These are phyloP conservation scores for Platanthera zijinensis DNA, from an alignment of 106 monocot genomes.

Conservation along the genomic window DNA sequence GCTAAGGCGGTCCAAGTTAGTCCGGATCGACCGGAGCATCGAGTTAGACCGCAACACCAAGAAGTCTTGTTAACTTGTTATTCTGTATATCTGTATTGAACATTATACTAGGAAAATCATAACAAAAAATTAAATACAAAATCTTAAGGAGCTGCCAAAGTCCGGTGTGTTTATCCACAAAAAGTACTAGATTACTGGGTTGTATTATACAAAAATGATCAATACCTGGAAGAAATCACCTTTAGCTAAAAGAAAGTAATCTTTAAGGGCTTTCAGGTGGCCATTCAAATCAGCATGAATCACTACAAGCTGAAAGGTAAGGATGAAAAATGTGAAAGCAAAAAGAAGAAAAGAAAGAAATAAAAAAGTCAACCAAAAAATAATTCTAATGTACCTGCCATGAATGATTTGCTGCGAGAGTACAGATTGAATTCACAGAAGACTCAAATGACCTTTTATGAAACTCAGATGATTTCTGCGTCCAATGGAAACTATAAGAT, in stretches of 20 bases:
- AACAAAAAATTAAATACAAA: background rate
- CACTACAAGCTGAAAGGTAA: constrained; percentile 74
- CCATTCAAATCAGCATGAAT: constrained; percentile 93
- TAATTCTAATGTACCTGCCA: constrained; percentile 70
- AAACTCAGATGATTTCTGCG: constrained; percentile 81
- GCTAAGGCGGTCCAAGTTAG: no score
- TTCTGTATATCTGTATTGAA: background rate
- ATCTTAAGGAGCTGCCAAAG: background rate
- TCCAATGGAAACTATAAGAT: background rate
- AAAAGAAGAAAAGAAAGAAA: background rate
- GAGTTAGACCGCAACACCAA: no score
- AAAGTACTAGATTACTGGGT: background rate
- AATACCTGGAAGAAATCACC: constrained; percentile 97
- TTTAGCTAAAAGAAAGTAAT: constrained; percentile 99
- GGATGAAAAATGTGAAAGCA: constrained; percentile 5
- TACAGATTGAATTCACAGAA: constrained; percentile 70
- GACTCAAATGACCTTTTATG: constrained; percentile 82
- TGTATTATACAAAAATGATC: background rate
- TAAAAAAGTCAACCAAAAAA: background rate
- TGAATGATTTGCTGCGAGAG: constrained; percentile 90
- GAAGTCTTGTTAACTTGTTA: background rate
- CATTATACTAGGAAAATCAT: background rate
- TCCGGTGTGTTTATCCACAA: background rate
- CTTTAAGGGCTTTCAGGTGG: constrained; percentile 92
- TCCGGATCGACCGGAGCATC: no score